Evolutionary conservation across 495 filamentous ascomycete genomes (phyloP).

Genomic region (Aeminium ludgeri): DNA sequence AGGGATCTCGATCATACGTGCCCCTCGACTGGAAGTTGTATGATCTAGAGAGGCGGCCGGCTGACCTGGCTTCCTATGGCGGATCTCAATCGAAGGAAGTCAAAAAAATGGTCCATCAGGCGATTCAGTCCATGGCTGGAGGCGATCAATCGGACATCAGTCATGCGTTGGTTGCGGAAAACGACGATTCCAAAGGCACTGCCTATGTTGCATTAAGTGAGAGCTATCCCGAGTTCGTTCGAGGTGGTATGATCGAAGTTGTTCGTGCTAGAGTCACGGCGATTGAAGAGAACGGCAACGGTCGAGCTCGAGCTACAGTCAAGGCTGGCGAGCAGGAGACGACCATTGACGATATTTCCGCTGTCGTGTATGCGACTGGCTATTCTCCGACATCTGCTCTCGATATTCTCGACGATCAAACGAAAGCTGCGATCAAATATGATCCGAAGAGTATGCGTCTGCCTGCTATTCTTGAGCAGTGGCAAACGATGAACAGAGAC

Average conservation of each 20-base stretch:
- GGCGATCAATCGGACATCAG: conserved; percentile 42
- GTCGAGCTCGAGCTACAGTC: conserved; percentile 17
- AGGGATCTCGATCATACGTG: conserved; percentile 38
- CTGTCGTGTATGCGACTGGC: conserved; percentile 61
- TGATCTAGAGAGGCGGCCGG: conserved; percentile 44
- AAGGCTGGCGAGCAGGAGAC: conserved; percentile 21
- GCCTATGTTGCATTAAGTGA: conserved; percentile 54
- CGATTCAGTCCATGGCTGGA: conserved; percentile 32
- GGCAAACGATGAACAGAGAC: conserved; percentile 40
- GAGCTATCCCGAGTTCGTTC: conserved; percentile 54
- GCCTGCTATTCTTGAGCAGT: conserved; percentile 52
- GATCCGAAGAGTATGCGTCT: conserved; percentile 37
- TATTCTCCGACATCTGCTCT: conserved; percentile 48
- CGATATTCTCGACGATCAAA: conserved; percentile 38
- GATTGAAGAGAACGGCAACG: conserved; percentile 18
- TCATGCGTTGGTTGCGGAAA: conserved; percentile 20
- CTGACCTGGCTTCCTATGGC: conserved; percentile 12
- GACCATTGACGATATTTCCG: conserved; percentile 39
- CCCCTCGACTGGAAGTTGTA: conserved; percentile 65
- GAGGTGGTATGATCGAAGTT: conserved; percentile 42
- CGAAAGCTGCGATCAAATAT: conserved; percentile 36
- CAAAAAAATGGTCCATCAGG: conserved; percentile 4
- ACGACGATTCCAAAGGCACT: conserved; percentile 27
- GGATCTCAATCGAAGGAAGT: conserved; percentile 6
- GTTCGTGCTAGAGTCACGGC: conserved; percentile 25